A percentile compares a stretch with the other conserved stretches of the same genome.
phyloP scores from a whole-genome alignment of 2,329 filamentous ascomycete species.

The Aspergillus pseudonomiae region DNA sequence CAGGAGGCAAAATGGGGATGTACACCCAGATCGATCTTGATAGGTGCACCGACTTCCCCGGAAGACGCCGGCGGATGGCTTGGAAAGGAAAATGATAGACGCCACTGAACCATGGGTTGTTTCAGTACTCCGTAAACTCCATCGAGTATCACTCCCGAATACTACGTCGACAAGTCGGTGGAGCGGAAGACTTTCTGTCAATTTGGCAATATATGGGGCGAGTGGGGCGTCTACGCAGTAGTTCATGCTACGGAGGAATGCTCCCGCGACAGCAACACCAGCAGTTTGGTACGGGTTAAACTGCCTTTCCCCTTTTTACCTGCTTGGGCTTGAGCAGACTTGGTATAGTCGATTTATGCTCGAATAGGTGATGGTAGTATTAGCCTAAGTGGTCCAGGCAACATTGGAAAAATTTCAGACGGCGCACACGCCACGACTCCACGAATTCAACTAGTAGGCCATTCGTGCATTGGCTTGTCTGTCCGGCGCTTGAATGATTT shows the following conservation, averaged over 20 bases:
- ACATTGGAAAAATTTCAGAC: neutral
- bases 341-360: neutral
- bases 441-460: slow-evolving; percentile 1
- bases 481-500: neutral
- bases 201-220: neutral
- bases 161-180: neutral
- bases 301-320: neutral
- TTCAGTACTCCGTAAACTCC: neutral
- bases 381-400: neutral
- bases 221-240: neutral
- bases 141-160: neutral
- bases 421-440: neutral
- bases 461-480: neutral
- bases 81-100: slow-evolving; percentile 1
- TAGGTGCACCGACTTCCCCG: slow-evolving; percentile 2
- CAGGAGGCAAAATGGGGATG: slow-evolving; percentile 4
- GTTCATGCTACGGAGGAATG: too few species aligned
- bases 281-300: neutral
- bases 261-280: neutral
- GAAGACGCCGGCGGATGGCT: neutral
- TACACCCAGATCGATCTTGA: neutral
- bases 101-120: neutral
- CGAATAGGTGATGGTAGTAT: neutral
- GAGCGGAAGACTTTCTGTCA: neutral
- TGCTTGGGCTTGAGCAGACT: neutral